These are phyloP conservation scores for Trapa incisa DNA, from an alignment of 345 rosid species.

Conservation along the genomic window DNA sequence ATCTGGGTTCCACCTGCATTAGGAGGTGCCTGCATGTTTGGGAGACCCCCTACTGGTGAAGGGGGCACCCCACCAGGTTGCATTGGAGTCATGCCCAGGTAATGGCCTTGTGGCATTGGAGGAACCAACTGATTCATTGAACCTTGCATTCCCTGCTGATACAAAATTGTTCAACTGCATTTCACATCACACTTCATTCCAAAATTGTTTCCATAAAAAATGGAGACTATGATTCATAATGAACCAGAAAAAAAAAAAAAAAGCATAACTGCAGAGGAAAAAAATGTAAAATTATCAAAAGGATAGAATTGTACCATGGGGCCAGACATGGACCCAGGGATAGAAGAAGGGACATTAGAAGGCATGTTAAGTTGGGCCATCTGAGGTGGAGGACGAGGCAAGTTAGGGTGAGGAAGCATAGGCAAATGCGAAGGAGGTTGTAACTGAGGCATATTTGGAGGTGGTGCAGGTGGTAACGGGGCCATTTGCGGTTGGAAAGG, in stretches of 20 bases:
- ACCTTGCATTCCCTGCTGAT: constrained; percentile 85
- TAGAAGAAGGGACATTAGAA: constrained; percentile 31
- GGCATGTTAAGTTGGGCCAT: constrained; percentile 44
- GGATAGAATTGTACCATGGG: constrained; percentile 47
- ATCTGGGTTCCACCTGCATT: constrained; percentile 41
- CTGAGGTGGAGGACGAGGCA: constrained; percentile 68
- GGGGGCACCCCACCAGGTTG: constrained; percentile 38
- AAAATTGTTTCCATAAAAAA: not conserved
- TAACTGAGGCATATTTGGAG: constrained; percentile 73
- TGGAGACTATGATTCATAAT: not conserved
- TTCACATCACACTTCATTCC: not conserved
- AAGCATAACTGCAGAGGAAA: not conserved
- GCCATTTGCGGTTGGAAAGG: constrained; percentile 63
- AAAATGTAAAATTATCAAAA: not conserved
- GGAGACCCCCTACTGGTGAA: constrained; percentile 50
- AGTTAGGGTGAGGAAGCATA: constrained; percentile 67
- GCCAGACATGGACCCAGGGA: constrained; percentile 13
- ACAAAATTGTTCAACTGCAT: not conserved
- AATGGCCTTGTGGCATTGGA: constrained; percentile 33
- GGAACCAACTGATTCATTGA: constrained; percentile 66
- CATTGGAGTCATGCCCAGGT: constrained; percentile 66
- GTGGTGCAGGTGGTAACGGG: constrained; percentile 39
- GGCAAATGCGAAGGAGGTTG: constrained; percentile 81
- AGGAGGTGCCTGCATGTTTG: constrained; percentile 68
- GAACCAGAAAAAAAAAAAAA: not conserved